Conservation (phyloP, 306 rosid genomes). For the Begonia loranthoides region DNA sequence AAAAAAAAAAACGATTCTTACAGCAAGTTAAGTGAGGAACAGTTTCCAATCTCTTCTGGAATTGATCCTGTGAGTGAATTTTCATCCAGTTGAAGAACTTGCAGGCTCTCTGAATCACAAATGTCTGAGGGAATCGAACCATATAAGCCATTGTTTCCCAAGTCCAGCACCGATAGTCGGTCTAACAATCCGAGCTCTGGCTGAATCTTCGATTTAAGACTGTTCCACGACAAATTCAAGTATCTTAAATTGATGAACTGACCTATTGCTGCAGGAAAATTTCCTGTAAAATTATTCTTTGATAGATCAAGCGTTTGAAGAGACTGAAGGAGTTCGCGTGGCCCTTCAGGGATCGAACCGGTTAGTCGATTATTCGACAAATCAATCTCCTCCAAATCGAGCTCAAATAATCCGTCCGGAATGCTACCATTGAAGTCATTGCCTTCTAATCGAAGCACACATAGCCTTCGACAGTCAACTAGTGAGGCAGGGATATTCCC, state of each 20-base stretch:
- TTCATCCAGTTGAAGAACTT: constrained; percentile 44
- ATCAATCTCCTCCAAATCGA: constrained; percentile 55
- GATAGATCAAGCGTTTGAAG: constrained; percentile 63
- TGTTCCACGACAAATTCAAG: constrained; percentile 56
- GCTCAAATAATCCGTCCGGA: constrained; percentile 57
- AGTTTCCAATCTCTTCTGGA: constrained; percentile 57
- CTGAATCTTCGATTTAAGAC: constrained; percentile 54
- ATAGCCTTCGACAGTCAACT: constrained; percentile 26
- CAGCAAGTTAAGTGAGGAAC: constrained; percentile 30
- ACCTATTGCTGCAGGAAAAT: constrained; percentile 36
- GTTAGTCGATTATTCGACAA: constrained; percentile 35
- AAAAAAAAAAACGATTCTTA: background rate
- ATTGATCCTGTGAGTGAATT: constrained; percentile 53
- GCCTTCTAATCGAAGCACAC: constrained; percentile 28
- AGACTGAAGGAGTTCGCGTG: constrained; percentile 27
- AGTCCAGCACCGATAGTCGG: constrained; percentile 41
- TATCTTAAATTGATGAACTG: constrained; percentile 42
- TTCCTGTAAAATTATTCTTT: constrained; percentile 48
- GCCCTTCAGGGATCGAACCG: constrained; percentile 28
- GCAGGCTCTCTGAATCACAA: constrained; percentile 54
- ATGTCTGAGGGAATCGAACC: constrained; percentile 69
- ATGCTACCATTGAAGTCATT: constrained; percentile 57
- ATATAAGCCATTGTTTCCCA: constrained; percentile 49
- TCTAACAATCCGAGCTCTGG: constrained; percentile 43
- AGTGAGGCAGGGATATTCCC: constrained; percentile 49